A percentile compares a stretch with the other conserved stretches of the same genome.
Evolutionary conservation across 176 grass and related monocot genomes (phyloP).

Genomic region (Saccharum officinarum): DNA sequence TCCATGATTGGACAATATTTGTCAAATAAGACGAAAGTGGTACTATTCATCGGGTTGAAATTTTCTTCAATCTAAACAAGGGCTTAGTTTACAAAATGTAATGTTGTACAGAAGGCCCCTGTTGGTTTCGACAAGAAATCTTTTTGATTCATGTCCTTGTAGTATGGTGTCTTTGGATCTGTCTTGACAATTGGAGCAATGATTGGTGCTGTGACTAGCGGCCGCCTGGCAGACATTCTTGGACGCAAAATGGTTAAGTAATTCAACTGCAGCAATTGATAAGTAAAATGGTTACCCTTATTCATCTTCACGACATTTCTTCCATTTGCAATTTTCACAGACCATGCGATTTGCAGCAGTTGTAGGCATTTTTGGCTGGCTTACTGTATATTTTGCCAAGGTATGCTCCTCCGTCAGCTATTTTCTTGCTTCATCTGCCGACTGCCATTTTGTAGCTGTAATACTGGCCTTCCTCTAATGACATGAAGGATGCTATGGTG

Average conservation of each 20-base stretch:
- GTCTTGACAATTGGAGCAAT: conserved; percentile 85
- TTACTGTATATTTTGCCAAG: conserved; percentile 64
- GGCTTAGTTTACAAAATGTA: background rate
- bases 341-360: conserved; percentile 60
- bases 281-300: background rate
- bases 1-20: no score
- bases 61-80: no score
- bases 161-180: conserved; percentile 72
- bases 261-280: background rate
- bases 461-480: background rate
- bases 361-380: conserved; percentile 63
- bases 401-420: conserved; percentile 27
- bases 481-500: conserved; percentile 35
- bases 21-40: no score
- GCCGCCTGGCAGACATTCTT: conserved; percentile 49
- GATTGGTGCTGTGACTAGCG: conserved; percentile 71
- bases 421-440: background rate
- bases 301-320: background rate
- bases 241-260: conserved; percentile 69
- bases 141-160: conserved; percentile 27
- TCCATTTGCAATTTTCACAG: conserved; percentile 42
- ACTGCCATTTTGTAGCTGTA: conserved; percentile 18
- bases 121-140: background rate
- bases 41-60: no score
- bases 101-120: background rate